A percentile compares a stretch with the other conserved stretches of the same genome.
These are phyloP conservation scores for Saccharomycopsis oosterbeekiorum DNA, from an alignment of 805 yeast genomes.

Conservation along the genomic window DNA sequence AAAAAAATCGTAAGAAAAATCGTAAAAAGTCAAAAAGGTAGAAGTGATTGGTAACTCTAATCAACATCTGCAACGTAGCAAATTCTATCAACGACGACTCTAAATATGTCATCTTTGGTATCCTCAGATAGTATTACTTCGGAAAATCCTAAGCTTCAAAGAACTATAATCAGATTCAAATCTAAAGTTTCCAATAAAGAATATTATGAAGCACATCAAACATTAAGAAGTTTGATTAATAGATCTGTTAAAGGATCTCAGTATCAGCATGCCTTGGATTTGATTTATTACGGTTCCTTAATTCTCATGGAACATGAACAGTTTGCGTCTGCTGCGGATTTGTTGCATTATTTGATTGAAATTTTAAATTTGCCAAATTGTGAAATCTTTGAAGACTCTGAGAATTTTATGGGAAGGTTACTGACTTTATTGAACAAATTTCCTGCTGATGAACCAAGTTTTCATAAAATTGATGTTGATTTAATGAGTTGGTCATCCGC, in stretches of 20 bases:
- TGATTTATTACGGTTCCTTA: conserved; percentile 62
- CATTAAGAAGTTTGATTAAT: conserved; percentile 80
- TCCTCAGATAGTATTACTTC: conserved; percentile 14
- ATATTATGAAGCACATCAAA: conserved; percentile 93
- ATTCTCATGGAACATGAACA: conserved; percentile 60
- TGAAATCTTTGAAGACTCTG: conserved; percentile 24
- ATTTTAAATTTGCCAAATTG: conserved; percentile 42
- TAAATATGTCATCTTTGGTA: background rate
- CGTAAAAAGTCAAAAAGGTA: no score
- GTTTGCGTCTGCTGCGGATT: conserved; percentile 74
- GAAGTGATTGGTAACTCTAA: no score
- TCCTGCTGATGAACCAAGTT: conserved; percentile 46
- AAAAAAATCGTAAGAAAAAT: no score
- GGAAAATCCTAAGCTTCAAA: conserved; percentile 35
- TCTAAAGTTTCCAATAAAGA: conserved; percentile 61
- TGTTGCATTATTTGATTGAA: conserved; percentile 62
- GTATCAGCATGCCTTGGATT: conserved; percentile 60
- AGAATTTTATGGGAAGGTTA: conserved; percentile 26
- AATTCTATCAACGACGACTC: background rate
- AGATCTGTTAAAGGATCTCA: conserved; percentile 65
- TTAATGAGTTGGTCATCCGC: conserved; percentile 51
- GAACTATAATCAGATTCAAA: conserved; percentile 57
- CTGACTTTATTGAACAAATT: conserved; percentile 33
- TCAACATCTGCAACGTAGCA: no score
- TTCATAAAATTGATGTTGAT: conserved; percentile 58